Percentiles rank a stretch among this genome's conserved stretches.
phyloP scores from a whole-genome alignment of 352 stramenopile species.

The Peronosclerospora sorghi region DNA sequence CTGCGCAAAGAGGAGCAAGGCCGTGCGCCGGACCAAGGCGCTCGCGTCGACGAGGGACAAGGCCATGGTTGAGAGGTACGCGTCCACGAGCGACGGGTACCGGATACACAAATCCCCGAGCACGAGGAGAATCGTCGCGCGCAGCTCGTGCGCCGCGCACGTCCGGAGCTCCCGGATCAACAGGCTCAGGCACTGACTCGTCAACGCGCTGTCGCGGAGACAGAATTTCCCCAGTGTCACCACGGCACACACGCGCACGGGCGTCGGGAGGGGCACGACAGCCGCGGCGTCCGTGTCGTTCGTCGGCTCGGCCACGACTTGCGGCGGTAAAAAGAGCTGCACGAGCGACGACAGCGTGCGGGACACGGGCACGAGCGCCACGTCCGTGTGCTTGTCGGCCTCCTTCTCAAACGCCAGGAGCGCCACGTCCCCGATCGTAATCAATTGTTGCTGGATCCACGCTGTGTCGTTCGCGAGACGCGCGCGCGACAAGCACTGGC shows the following conservation, averaged over 20 bases:
- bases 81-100: slow-evolving; percentile 94
- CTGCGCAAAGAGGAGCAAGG: slow-evolving; percentile 92
- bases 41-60: slow-evolving; percentile 86
- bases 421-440: slow-evolving; percentile 67
- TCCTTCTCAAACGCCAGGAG: slow-evolving; percentile 75
- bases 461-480: slow-evolving; percentile 37
- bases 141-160: slow-evolving; percentile 74
- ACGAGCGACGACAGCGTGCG: slow-evolving; percentile 46
- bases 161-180: slow-evolving; percentile 90
- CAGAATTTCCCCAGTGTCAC: slow-evolving; percentile 92
- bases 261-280: slow-evolving; percentile 42
- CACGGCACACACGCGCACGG: slow-evolving; percentile 88
- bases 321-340: slow-evolving; percentile 65
- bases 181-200: slow-evolving; percentile 91
- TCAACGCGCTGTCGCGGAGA: slow-evolving; percentile 88
- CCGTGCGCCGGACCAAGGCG: slow-evolving; percentile 87
- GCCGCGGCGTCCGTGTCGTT: not conserved
- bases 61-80: slow-evolving; percentile 92
- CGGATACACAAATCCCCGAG: slow-evolving; percentile 93
- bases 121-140: slow-evolving; percentile 95
- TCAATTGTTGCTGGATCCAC: slow-evolving; percentile 68
- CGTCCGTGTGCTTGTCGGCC: slow-evolving; percentile 37
- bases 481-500: slow-evolving; percentile 42
- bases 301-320: slow-evolving; percentile 35
- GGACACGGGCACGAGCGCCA: slow-evolving; percentile 43